Evolutionary conservation across 495 filamentous ascomycete species (phyloP), one percentile per base, ranked within the genome.

Genomic region (Viridothelium virens): DNA sequence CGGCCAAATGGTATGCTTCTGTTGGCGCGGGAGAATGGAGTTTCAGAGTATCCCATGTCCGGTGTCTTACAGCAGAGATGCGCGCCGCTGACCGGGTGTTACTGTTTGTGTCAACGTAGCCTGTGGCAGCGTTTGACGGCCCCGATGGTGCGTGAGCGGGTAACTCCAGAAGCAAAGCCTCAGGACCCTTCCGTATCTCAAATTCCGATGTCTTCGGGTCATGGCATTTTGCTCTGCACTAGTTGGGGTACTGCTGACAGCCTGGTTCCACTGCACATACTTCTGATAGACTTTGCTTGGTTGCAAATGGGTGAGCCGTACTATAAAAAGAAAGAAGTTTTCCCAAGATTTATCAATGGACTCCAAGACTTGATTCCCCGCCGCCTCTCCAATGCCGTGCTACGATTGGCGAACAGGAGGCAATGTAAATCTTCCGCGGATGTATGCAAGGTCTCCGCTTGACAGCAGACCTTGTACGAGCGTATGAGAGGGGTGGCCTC

Each of bases 201-300:
- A 33, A 59, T 34, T 59, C 53, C 53, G 53, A 59, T 59, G 53
- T 36, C 31, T 36, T 33, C 53, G 53, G 53, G 25, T 59, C 36
- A 59, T 59, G 53, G 53, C 53, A 59, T 59, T 59, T 7, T 59
- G 18, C 18, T n/a, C 53, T 7, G 14, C 53, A 31, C 53, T 59
- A 59, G 53, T 59, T 10, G 53, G 25, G 31, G 7, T 59, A 25
- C 25, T 14, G 53, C 53, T 59, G 53, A 59, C 53, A 59, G 53
- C 31, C 25, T 59, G 33, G 53, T 59, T 59, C 31, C 53, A 59
- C 53, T 18, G 14, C 53, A 18, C 25, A 59, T 25, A 7, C 41
- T 7, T 44, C 7, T 14, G 41, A 7, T 7, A 44, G 41, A 44
- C 14, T 14, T 44, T 14, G 41, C 7, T 44, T 14, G 41, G 41